Percentiles rank a stretch among this genome's conserved stretches.
phyloP scores from a whole-genome alignment of 2,329 filamentous ascomycete genomes.

The Basipetospora chlamydospora region DNA sequence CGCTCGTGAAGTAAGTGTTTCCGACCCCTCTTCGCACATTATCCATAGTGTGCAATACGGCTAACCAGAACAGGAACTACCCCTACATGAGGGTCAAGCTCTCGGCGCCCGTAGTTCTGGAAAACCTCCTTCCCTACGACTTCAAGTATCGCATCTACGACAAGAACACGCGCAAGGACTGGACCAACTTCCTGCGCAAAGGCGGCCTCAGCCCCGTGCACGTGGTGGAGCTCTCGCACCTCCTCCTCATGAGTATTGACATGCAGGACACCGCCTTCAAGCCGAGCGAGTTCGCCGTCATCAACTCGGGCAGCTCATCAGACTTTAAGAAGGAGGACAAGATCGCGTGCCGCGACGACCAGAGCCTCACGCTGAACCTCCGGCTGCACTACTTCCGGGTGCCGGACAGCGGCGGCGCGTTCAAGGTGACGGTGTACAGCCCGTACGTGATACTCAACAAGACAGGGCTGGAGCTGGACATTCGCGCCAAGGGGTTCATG shows the following conservation, averaged over 20 bases:
- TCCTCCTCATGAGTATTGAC: constrained; percentile 82
- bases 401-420: constrained; percentile 84
- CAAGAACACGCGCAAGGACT: constrained; percentile 96
- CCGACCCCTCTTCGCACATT: not conserved
- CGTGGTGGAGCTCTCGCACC: constrained; percentile 87
- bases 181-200: constrained; percentile 95
- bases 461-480: constrained; percentile 75
- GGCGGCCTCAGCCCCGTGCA: constrained; percentile 95
- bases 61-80: constrained; percentile 46
- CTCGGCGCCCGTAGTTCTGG: constrained; percentile 82
- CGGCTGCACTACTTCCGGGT: constrained; percentile 84
- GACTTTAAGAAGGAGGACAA: constrained; percentile 77
- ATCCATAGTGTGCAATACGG: not conserved
- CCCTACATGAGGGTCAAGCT: constrained; percentile 90
- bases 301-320: constrained; percentile 77
- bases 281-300: constrained; percentile 90
- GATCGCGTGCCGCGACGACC: constrained; percentile 70
- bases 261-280: constrained; percentile 95
- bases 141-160: constrained; percentile 99
- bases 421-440: constrained; percentile 89
- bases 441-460: constrained; percentile 93
- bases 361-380: constrained; percentile 64
- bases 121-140: constrained; percentile 90
- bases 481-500: constrained; percentile 79
- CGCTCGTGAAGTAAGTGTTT: constrained; percentile 50